Evolutionary conservation across 2,329 filamentous ascomycete genomes (phyloP), one percentile per base, ranked within the genome.

Genomic region (Knoxdaviesia proteae): DNA sequence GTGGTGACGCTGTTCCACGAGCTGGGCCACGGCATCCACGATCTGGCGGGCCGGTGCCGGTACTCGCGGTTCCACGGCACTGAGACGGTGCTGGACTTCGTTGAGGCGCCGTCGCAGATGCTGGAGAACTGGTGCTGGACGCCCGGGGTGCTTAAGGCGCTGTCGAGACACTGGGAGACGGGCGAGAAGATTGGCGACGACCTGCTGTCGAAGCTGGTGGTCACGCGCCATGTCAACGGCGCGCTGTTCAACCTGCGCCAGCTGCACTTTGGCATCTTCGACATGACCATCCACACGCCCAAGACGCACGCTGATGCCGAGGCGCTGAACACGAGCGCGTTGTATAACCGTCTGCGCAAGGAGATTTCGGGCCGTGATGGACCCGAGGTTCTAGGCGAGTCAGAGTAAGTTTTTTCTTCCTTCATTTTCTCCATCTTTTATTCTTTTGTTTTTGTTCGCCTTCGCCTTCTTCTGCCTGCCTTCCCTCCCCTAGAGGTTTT

Each of bases 1-100:
- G 80, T 87, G 2, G 77, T 84, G 7, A 87, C 82, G 0, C 68
- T 88, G 7, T 88, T 90, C 69, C 80, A 90, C 53, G 77, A 82
- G 55, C 64, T 81, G 1, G 77, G 77, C 32, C 77, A 81, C 52
- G 78, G 75, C 31, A 81, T 81, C 44, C 77, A 81, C 51, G 75
- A 81, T 51, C 60, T 82, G 39, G 63, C 73, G n/a, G 71, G 69
- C 10, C 68, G 72, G 35, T 75, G 70, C 34, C 68, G 63, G 41
- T 80, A 74, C 53, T 66, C 73, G 40, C 69, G 76, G 44, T 79
- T 78, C 62, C 77, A 81, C 52, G 78, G 77, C 34, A 80, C 77
- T 6, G 67, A 65, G 7, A 75, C 74, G 0, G 73, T 78, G 35
- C 61, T 72, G 9, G 77, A 82, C 57, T 82, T 82, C 52, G 76